A percentile compares a stretch with the other conserved stretches of the same genome.
Evolutionary conservation across 805 yeast species (phyloP).

Genomic region (Candida boleticola): DNA sequence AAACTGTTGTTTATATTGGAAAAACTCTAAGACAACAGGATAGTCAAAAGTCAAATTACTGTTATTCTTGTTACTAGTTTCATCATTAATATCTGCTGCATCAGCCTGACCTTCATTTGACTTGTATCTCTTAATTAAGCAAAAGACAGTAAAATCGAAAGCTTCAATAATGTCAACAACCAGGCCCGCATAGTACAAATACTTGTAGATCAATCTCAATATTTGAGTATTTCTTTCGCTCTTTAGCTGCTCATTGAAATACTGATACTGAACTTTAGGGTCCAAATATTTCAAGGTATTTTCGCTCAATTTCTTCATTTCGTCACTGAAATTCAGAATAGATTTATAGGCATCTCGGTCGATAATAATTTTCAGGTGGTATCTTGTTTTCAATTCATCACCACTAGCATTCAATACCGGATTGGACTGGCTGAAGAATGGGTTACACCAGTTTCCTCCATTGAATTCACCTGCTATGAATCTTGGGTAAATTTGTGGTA

Average conservation of each 20-base stretch:
- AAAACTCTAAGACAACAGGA: constrained; percentile 65
- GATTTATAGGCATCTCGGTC: constrained; percentile 46
- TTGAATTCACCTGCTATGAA: constrained; percentile 63
- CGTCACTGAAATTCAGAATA: constrained; percentile 34
- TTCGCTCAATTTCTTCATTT: constrained; percentile 36
- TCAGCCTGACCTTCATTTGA: background rate
- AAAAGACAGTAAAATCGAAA: constrained; percentile 58
- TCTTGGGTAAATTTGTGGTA: constrained; percentile 72
- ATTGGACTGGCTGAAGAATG: constrained; percentile 48
- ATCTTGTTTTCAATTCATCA: constrained; percentile 39
- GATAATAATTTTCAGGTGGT: constrained; percentile 46
- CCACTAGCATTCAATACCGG: constrained; percentile 41
- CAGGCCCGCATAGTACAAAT: constrained; percentile 46
- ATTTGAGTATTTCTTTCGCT: constrained; percentile 52
- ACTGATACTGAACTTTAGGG: constrained; percentile 32
- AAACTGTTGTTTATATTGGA: constrained; percentile 68
- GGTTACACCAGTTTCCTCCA: constrained; percentile 80
- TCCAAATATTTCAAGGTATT: constrained; percentile 43
- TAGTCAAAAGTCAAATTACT: constrained; percentile 40
- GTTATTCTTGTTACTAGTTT: constrained; percentile 1
- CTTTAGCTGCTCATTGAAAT: constrained; percentile 30
- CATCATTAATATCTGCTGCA: background rate
- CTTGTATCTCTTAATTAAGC: constrained; percentile 32
- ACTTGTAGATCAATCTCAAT: constrained; percentile 51
- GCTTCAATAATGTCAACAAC: constrained; percentile 56